A percentile compares a stretch with the other conserved stretches of the same genome.
Conservation (phyloP, 176 grass and related monocot species). For the Oryza meyeriana region DNA sequence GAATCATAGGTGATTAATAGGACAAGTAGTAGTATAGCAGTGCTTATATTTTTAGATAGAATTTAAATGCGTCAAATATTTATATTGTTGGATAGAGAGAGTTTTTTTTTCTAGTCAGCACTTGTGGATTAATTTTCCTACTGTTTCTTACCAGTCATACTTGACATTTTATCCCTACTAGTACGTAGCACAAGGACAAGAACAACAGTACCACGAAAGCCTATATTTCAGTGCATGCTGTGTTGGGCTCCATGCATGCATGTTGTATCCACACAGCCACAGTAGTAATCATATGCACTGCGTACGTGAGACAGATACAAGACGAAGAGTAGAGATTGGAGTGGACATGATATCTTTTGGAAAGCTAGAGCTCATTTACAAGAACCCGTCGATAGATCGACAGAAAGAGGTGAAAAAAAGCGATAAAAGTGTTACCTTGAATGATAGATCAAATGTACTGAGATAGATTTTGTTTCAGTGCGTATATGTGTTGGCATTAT, state of each 20-base stretch:
- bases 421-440: neutral
- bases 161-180: neutral
- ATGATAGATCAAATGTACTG: conserved; percentile 22
- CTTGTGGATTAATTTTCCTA: neutral
- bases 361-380: conserved; percentile 14
- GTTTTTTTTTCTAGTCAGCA: too few species aligned
- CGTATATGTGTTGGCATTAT: neutral
- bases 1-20: too few species aligned
- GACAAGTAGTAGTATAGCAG: too few species aligned
- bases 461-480: conserved; percentile 14
- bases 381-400: neutral
- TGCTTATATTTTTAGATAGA: too few species aligned
- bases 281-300: conserved; percentile 1
- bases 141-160: neutral
- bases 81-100: too few species aligned
- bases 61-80: too few species aligned
- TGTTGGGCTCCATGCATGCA: neutral
- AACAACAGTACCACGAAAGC: neutral
- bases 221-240: neutral
- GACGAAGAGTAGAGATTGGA: conserved; percentile 9
- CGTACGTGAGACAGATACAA: neutral
- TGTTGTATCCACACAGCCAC: conserved; percentile 5
- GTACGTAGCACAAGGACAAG: neutral
- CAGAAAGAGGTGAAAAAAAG: conserved; percentile 4
- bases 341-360: conserved; percentile 38